Percentiles rank a stretch among this genome's conserved stretches.
These are phyloP conservation scores for Millerozyma miso DNA, from an alignment of 805 yeast genomes.

Conservation along the genomic window DNA sequence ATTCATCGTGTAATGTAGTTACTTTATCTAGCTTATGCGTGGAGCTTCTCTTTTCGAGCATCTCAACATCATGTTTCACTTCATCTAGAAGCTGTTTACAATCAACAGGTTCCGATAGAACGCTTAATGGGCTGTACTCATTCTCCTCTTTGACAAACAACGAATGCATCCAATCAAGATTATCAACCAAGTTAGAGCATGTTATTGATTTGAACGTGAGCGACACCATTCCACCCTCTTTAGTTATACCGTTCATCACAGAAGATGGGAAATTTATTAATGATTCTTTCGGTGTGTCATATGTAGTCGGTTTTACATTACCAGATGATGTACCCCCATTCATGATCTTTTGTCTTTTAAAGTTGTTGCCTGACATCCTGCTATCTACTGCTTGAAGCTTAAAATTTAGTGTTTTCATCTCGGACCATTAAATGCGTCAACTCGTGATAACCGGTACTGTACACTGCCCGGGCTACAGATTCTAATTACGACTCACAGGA, in stretches of 20 bases:
- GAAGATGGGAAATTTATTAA: slow-evolving; percentile 26
- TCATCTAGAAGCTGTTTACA: slow-evolving; percentile 11
- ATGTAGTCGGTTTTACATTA: slow-evolving; percentile 10
- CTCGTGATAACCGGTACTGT: background rate
- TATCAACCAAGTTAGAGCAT: slow-evolving; percentile 33
- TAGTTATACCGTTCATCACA: slow-evolving; percentile 35
- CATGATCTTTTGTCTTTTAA: slow-evolving; percentile 8
- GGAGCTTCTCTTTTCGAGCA: background rate
- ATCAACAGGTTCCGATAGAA: slow-evolving; percentile 16
- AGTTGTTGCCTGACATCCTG: slow-evolving; percentile 2
- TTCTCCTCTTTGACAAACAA: slow-evolving; percentile 16
- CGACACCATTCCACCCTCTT: slow-evolving; percentile 38
- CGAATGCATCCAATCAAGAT: slow-evolving; percentile 27
- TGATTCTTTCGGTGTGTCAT: slow-evolving; percentile 15
- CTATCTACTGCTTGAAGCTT: background rate
- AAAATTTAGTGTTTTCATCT: background rate
- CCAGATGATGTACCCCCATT: slow-evolving; percentile 3
- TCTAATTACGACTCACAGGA: too few relatives aligned
- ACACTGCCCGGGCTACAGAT: background rate
- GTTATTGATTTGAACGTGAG: slow-evolving; percentile 39
- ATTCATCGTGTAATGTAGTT: slow-evolving; percentile 6
- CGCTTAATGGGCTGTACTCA: slow-evolving; percentile 10
- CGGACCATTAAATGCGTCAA: too few relatives aligned
- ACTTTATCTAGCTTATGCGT: slow-evolving; percentile 2
- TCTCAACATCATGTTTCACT: slow-evolving; percentile 21